Conservation (phyloP, 306 rosid genomes). For the Gynostemma pentaphyllum region DNA sequence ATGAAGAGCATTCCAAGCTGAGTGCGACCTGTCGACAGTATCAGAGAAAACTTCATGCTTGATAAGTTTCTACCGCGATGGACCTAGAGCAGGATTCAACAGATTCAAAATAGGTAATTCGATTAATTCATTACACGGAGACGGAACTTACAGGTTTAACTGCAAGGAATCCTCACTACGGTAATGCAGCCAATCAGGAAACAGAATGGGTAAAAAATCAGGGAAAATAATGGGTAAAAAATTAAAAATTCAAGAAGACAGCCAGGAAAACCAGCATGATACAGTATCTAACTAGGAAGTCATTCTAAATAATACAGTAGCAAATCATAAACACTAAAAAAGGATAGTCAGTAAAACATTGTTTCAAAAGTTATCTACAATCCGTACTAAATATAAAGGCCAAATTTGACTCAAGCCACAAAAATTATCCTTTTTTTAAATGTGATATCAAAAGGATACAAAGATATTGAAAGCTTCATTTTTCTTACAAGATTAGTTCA, state of each 20-base stretch:
- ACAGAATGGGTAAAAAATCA: too few species aligned
- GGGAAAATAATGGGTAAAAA: too few species aligned
- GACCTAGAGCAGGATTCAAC: neutral
- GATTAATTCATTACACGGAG: neutral
- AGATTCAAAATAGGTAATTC: neutral
- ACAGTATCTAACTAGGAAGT: neutral
- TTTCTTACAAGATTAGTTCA: neutral
- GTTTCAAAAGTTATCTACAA: too few species aligned
- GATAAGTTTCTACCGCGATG: neutral
- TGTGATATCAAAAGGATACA: too few species aligned
- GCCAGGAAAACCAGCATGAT: neutral
- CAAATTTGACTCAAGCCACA: too few species aligned
- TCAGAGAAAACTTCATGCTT: neutral
- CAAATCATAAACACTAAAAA: neutral
- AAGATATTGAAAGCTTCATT: too few species aligned
- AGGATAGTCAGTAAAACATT: too few species aligned
- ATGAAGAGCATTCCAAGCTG: neutral
- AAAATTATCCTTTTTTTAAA: neutral
- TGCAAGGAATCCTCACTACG: neutral
- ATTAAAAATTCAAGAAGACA: too few species aligned
- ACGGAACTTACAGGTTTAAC: neutral
- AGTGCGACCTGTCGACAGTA: neutral
- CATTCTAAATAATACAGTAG: neutral
- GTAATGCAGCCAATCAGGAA: neutral
- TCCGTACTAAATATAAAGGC: too few species aligned